Evolutionary conservation across 805 yeast genomes (phyloP).

Genomic region (Nakazawaea sp.): DNA sequence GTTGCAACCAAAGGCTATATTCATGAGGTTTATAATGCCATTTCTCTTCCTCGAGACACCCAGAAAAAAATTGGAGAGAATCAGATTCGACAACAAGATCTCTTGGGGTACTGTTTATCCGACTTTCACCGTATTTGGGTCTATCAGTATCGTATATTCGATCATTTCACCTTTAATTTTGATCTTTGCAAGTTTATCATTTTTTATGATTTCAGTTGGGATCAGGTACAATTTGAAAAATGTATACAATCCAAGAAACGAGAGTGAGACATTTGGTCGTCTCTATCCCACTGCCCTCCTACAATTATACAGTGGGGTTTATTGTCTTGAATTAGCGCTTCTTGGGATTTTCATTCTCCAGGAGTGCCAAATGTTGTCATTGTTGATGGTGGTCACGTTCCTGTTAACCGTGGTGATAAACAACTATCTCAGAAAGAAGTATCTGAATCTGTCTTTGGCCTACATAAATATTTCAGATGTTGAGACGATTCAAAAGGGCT

Average conservation of each 20-base stretch:
- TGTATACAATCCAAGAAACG: slow-evolving; percentile 43
- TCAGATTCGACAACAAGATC: slow-evolving; percentile 16
- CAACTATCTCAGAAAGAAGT: slow-evolving; percentile 38
- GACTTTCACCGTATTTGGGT: slow-evolving; percentile 65
- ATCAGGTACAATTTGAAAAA: slow-evolving; percentile 64
- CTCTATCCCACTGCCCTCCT: slow-evolving; percentile 69
- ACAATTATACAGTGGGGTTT: slow-evolving; percentile 75
- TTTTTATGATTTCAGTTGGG: slow-evolving; percentile 51
- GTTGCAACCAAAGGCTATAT: slow-evolving; percentile 49
- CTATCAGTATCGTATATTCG: slow-evolving; percentile 73
- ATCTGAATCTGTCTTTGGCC: slow-evolving; percentile 20
- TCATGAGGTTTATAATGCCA: slow-evolving; percentile 23
- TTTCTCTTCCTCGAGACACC: slow-evolving; percentile 49
- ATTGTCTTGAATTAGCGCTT: slow-evolving; percentile 72
- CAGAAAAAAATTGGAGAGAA: slow-evolving; percentile 24
- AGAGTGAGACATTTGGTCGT: slow-evolving; percentile 61
- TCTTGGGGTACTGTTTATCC: slow-evolving; percentile 82
- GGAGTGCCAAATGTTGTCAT: slow-evolving; percentile 40
- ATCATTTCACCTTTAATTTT: slow-evolving; percentile 75
- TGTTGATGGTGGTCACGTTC: slow-evolving; percentile 44
- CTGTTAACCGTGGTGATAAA: slow-evolving; percentile 54
- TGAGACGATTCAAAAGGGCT: not conserved
- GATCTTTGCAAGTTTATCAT: slow-evolving; percentile 50
- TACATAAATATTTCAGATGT: slow-evolving; percentile 14
- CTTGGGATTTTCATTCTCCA: slow-evolving; percentile 62